phyloP scores from a whole-genome alignment of 1,284 basidiomycete genomes.

The Abortiporus biennis region DNA sequence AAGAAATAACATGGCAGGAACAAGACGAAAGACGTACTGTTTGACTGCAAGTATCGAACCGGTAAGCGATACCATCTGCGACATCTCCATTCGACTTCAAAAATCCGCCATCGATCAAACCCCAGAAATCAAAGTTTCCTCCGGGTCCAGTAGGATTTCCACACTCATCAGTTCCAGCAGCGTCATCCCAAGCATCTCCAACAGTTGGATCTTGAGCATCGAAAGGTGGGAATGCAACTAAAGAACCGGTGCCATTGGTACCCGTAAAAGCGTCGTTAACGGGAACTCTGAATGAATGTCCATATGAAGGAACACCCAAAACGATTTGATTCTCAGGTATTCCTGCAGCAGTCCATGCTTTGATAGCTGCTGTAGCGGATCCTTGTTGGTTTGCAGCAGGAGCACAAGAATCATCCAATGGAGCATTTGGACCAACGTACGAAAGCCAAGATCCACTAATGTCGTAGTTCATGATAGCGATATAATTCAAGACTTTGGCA shows the following conservation, averaged over 20 bases:
- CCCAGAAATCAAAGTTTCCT: conserved; percentile 57
- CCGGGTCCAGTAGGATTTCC: conserved; percentile 37
- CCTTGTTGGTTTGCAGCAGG: conserved; percentile 55
- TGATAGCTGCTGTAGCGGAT: conserved; percentile 70
- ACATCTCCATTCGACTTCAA: conserved; percentile 45
- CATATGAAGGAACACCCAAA: conserved; percentile 79
- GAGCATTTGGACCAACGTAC: conserved; percentile 74
- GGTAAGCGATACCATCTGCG: conserved; percentile 40
- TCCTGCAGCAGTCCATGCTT: conserved; percentile 71
- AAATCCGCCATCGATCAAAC: conserved; percentile 47
- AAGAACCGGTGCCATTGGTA: conserved; percentile 16
- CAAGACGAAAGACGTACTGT: conserved; percentile 40
- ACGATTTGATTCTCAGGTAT: conserved; percentile 77
- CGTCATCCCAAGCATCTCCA: conserved; percentile 56
- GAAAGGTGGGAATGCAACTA: conserved; percentile 47
- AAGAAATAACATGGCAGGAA: background rate
- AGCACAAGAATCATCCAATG: conserved; percentile 73
- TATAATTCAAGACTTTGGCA: conserved; percentile 69
- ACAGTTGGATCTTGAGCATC: conserved; percentile 33
- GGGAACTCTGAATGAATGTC: conserved; percentile 52
- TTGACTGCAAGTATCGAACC: conserved; percentile 60
- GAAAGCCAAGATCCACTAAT: conserved; percentile 50
- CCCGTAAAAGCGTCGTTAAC: conserved; percentile 31
- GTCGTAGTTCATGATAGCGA: conserved; percentile 89
- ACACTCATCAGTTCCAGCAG: conserved; percentile 45